phyloP scores from a whole-genome alignment of 257 asterid genomes.

The Solanum pimpinellifolium region DNA sequence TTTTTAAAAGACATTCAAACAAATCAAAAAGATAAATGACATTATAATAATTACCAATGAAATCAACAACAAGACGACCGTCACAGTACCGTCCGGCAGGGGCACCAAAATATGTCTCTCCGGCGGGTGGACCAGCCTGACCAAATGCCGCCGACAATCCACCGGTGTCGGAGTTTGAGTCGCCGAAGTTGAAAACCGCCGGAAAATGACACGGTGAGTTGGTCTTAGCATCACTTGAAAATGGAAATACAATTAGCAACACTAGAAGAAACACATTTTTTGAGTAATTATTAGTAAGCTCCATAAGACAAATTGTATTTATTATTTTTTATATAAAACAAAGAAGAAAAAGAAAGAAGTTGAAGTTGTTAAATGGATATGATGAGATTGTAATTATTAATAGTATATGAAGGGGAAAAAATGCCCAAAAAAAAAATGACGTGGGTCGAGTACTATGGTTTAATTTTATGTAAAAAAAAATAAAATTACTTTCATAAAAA shows the following conservation, averaged over 20 bases:
- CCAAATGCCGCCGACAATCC: slow-evolving; percentile 93
- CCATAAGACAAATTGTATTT: not conserved
- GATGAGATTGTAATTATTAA: not conserved
- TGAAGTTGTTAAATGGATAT: not conserved
- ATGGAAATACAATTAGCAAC: not conserved
- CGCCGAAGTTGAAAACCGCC: slow-evolving; percentile 89
- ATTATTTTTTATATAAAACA: not conserved
- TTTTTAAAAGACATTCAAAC: not conserved
- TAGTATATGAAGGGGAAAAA: not conserved
- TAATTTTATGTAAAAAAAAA: no score
- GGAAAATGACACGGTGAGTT: slow-evolving; percentile 42
- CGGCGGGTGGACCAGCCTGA: slow-evolving; percentile 69
- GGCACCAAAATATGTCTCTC: slow-evolving; percentile 61
- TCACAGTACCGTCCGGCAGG: slow-evolving; percentile 90
- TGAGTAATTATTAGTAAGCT: not conserved
- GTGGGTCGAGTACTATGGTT: not conserved
- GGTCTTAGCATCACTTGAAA: not conserved
- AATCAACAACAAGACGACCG: slow-evolving; percentile 74
- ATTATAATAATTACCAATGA: slow-evolving; percentile 20
- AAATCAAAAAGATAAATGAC: not conserved
- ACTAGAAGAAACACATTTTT: not conserved
- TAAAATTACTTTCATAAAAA: no score
- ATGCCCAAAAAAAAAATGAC: not conserved
- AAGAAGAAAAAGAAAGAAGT: not conserved
- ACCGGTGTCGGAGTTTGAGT: slow-evolving; percentile 95